Evolutionary conservation across 202 grass and related monocot genomes (phyloP).

Genomic region (Setaria viridis): DNA sequence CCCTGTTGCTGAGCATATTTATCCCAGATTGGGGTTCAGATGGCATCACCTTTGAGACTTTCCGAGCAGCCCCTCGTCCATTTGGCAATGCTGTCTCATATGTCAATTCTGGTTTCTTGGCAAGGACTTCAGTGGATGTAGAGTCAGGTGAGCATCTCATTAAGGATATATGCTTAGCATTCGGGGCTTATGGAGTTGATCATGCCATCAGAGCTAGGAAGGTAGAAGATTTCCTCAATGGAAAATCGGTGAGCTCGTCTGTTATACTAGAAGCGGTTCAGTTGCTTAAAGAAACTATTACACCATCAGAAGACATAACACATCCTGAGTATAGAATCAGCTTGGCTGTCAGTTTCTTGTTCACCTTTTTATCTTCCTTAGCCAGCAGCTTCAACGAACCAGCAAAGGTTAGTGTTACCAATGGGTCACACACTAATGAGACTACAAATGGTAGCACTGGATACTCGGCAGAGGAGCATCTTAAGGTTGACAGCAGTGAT

Average conservation of each 20-base stretch:
- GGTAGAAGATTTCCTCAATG: constrained; percentile 73
- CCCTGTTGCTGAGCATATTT: constrained; percentile 67
- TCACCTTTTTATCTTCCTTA: constrained; percentile 71
- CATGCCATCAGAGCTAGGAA: constrained; percentile 67
- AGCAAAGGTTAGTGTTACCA: constrained; percentile 18
- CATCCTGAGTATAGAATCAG: constrained; percentile 71
- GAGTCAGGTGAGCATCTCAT: constrained; percentile 49
- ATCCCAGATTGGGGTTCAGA: constrained; percentile 64
- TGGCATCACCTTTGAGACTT: constrained; percentile 68
- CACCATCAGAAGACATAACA: constrained; percentile 57
- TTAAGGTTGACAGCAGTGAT: constrained; percentile 27
- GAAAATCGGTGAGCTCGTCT: constrained; percentile 57
- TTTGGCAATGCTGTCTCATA: constrained; percentile 89
- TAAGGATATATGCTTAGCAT: constrained; percentile 67
- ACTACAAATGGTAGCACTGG: background rate
- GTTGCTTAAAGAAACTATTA: constrained; percentile 61
- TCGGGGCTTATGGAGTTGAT: constrained; percentile 66
- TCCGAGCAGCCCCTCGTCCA: constrained; percentile 70
- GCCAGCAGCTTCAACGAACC: constrained; percentile 12
- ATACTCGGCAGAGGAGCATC: background rate
- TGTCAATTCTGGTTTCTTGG: constrained; percentile 83
- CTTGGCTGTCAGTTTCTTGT: constrained; percentile 76
- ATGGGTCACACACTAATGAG: constrained; percentile 2
- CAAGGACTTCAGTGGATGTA: constrained; percentile 48
- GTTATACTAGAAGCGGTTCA: constrained; percentile 64